These are phyloP conservation scores for Cladophialophora yegresii DNA, from an alignment of 2,329 filamentous ascomycete genomes.

Conservation along the genomic window DNA sequence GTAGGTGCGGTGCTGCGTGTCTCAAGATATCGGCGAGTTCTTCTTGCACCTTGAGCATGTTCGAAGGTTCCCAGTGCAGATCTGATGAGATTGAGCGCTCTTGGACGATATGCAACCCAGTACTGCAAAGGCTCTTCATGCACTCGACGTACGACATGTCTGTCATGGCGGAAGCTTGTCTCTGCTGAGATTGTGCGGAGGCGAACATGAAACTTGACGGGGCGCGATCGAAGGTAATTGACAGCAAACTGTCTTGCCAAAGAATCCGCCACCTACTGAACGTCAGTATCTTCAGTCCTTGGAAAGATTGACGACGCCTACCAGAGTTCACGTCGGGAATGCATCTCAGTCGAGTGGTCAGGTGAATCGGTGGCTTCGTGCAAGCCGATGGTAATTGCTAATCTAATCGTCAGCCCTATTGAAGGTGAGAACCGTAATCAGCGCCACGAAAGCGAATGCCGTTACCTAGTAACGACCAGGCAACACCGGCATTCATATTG, in stretches of 20 bases:
- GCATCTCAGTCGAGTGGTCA: constrained; percentile 45
- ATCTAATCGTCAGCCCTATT: constrained; percentile 40
- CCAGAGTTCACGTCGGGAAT: constrained; percentile 60
- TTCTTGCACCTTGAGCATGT: constrained; percentile 58
- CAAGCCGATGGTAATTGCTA: constrained; percentile 42
- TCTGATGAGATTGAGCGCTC: constrained; percentile 55
- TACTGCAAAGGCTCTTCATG: constrained; percentile 39
- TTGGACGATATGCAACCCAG: constrained; percentile 36
- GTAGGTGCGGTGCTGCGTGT: constrained; percentile 59
- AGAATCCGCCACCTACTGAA: constrained; percentile 40
- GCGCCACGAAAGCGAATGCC: not conserved
- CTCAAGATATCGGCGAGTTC: constrained; percentile 59
- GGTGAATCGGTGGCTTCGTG: constrained; percentile 30
- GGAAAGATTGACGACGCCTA: constrained; percentile 46
- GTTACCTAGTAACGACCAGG: constrained; percentile 59
- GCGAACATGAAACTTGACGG: constrained; percentile 34
- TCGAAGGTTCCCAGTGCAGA: constrained; percentile 54
- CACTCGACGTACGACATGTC: constrained; percentile 38
- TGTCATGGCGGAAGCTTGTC: constrained; percentile 13
- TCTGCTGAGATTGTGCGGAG: constrained; percentile 31
- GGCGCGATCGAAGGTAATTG: constrained; percentile 42
- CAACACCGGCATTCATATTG: constrained; percentile 64
- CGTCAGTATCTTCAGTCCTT: not conserved
- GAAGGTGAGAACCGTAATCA: constrained; percentile 34
- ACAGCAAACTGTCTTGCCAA: constrained; percentile 44